These are phyloP conservation scores for Plasmodium falciparum DNA, from an alignment of 169 alveolate species.

Conservation along the genomic window DNA sequence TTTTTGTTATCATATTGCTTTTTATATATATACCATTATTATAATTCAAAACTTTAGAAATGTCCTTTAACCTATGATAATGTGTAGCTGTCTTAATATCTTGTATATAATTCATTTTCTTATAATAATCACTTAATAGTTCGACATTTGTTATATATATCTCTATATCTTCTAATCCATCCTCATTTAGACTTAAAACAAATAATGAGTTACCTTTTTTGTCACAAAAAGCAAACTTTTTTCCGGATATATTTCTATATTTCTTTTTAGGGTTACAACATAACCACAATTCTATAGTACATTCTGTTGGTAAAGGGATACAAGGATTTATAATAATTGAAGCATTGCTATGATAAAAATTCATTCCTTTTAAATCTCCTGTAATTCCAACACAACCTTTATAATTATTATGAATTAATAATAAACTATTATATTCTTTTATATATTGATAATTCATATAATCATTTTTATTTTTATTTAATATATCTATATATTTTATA, in stretches of 20 bases:
- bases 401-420: slow-evolving; percentile 51
- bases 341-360: slow-evolving; percentile 20
- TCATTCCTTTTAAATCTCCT: slow-evolving; percentile 66
- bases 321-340: slow-evolving; percentile 33
- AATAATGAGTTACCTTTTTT: slow-evolving; percentile 46
- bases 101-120: neutral
- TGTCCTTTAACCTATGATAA: neutral
- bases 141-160: slow-evolving; percentile 16
- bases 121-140: slow-evolving; percentile 35
- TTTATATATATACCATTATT: slow-evolving; percentile 32
- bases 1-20: slow-evolving; percentile 8
- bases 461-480: slow-evolving; percentile 31
- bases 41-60: neutral
- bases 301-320: slow-evolving; percentile 19
- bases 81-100: neutral
- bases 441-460: slow-evolving; percentile 32
- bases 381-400: slow-evolving; percentile 48
- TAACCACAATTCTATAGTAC: slow-evolving; percentile 65
- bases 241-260: neutral
- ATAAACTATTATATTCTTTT: neutral
- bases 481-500: slow-evolving; percentile 7
- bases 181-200: slow-evolving; percentile 19
- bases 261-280: slow-evolving; percentile 7
- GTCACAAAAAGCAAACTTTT: slow-evolving; percentile 52
- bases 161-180: slow-evolving; percentile 29